A percentile compares a stretch with the other conserved stretches of the same genome.
Evolutionary conservation across 768 basidiomycete species (phyloP).

Genomic region (Kwoniella botswanensis): DNA sequence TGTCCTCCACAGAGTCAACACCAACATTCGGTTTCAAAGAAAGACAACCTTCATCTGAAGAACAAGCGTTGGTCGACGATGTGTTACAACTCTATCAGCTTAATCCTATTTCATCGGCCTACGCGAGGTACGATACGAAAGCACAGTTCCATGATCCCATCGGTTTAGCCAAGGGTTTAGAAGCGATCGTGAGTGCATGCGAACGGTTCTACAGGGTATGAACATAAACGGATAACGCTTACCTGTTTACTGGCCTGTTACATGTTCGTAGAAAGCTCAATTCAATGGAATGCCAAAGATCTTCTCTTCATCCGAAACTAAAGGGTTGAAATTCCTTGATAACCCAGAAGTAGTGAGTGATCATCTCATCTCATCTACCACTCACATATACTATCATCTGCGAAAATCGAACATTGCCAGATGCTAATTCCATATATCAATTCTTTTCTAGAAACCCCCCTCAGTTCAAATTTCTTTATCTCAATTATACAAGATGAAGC

Average conservation of each 20-base stretch:
- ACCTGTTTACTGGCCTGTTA: too few relatives aligned
- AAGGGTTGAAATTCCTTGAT: conserved; percentile 46
- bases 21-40: conserved; percentile 47
- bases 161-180: conserved; percentile 50
- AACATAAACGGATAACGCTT: too few relatives aligned
- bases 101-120: conserved; percentile 46
- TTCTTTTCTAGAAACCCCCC: conserved; percentile 45
- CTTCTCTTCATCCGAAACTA: conserved; percentile 42
- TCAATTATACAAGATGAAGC: conserved; percentile 50
- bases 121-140: conserved; percentile 41
- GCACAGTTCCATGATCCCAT: conserved; percentile 55
- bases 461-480: conserved; percentile 51
- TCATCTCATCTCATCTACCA: neutral
- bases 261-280: conserved; percentile 39
- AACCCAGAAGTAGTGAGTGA: conserved; percentile 51
- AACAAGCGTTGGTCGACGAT: conserved; percentile 47
- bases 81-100: conserved; percentile 53
- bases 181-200: conserved; percentile 35
- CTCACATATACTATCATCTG: too few relatives aligned
- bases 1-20: conserved; percentile 13
- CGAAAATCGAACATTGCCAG: too few relatives aligned
- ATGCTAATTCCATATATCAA: neutral
- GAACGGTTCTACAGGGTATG: too few relatives aligned
- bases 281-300: conserved; percentile 54
- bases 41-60: conserved; percentile 39